Evolutionary conservation across 768 basidiomycete species (phyloP).

Genomic region (Crepidotus variabilis): DNA sequence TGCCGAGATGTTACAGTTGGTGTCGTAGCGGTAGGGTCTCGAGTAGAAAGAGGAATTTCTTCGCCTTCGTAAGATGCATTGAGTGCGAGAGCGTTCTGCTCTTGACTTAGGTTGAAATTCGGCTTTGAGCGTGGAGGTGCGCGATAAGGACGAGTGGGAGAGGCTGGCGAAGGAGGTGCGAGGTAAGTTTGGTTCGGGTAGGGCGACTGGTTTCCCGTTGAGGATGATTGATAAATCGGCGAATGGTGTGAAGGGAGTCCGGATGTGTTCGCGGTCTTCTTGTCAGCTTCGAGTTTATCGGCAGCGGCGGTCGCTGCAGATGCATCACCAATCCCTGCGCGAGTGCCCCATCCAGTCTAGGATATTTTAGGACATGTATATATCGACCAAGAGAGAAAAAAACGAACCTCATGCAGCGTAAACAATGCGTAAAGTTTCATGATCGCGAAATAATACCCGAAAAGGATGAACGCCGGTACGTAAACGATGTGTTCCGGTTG

Average conservation of each 20-base stretch:
- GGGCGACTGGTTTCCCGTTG: background rate
- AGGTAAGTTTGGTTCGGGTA: background rate
- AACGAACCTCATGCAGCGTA: conserved; percentile 82
- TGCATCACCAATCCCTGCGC: conserved; percentile 87
- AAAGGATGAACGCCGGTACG: conserved; percentile 79
- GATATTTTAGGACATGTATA: conserved; percentile 1
- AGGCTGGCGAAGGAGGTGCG: background rate
- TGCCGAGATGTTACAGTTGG: too few relatives aligned
- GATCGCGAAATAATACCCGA: conserved; percentile 92
- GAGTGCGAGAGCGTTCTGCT: too few relatives aligned
- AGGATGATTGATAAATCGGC: background rate
- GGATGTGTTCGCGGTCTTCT: background rate
- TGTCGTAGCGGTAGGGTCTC: too few relatives aligned
- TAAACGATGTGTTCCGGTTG: conserved; percentile 73
- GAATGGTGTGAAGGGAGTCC: background rate
- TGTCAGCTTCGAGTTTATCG: conserved; percentile 35
- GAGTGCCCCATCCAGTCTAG: conserved; percentile 93
- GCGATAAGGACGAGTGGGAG: background rate
- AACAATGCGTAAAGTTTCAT: conserved; percentile 93
- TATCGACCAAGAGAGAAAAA: background rate
- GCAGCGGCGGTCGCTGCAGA: conserved; percentile 70
- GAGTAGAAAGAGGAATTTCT: too few relatives aligned
- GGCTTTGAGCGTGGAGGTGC: background rate
- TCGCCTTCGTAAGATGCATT: too few relatives aligned
- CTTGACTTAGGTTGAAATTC: too few relatives aligned